Base-by-base conservation (phyloP, 75 land plant genomes). In the Gnetum montanum region DNA sequence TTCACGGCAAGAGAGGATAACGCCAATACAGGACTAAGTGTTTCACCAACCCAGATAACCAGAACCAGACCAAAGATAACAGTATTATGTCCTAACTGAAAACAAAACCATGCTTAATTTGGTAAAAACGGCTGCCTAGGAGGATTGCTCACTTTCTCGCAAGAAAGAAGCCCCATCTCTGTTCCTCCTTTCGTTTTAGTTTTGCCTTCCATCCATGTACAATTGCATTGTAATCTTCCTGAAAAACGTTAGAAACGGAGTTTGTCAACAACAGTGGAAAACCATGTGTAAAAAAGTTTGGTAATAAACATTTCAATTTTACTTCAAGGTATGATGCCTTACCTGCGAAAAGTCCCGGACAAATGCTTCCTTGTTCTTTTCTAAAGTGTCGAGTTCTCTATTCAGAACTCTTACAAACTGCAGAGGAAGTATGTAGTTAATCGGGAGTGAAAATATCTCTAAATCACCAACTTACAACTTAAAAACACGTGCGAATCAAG, bases 181-280 rank as follows among this genome's bases (percentile, higher is more conserved):
- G 98, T 69, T 93, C 95, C 12, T 90, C 98, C 19, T 59, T 25
- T 52, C 98, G 65, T 24, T 57, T 50, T 70, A 93, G 57, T 67
- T 93, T 93, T 30, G 84, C 63, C 43, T 82, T 83, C 98, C 98
- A 93, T 8, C 98, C 98, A 50, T 54, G 74, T 10, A 93, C 87
- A 27, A 93, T 93, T 6, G 71, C 86, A 60, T 71, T 54, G 51
- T 89, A 93, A 55, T 93, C 96, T 20, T 89, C 82, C 97, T 91
- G 81, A 6, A 73, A n/a, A 53, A 12, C 55, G 33, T 0, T 3
- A 25, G 3, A 8, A 31, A 53, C 6, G 18, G 8, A 30, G 31
- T 8, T 51, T 0, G 3, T 31, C 8, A 2, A 30, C 34, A 30
- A 7, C 20, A 1, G 0, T 37, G 40, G 13, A 10, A 1, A 37